A percentile compares a stretch with the other conserved stretches of the same genome.
Conservation (phyloP, 75 land plant genomes). For the Isoetes taiwanensis region DNA sequence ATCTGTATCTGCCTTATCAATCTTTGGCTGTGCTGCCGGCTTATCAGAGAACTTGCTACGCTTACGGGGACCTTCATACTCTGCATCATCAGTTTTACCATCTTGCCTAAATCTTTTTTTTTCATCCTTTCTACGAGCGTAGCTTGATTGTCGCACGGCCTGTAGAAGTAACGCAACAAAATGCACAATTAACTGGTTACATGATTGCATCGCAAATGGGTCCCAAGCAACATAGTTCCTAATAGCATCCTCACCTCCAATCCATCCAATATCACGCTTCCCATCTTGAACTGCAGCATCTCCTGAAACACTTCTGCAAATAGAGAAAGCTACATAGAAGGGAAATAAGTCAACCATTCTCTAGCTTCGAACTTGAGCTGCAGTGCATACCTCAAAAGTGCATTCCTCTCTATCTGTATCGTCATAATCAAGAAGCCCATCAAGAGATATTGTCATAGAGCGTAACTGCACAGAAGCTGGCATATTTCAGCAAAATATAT, state of each 20-base stretch:
- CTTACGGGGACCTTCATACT: constrained; percentile 26
- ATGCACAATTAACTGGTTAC: neutral
- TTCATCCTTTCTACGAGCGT: constrained; percentile 28
- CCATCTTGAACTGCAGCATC: constrained; percentile 87
- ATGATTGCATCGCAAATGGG: no score
- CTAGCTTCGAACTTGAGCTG: neutral
- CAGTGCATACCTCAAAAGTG: constrained; percentile 73
- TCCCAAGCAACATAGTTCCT: neutral
- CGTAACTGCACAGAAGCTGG: constrained; percentile 41
- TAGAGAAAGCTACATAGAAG: constrained; percentile 54
- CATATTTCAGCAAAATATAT: neutral
- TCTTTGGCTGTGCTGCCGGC: constrained; percentile 13
- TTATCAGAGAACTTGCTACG: constrained; percentile 31
- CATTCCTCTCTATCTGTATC: constrained; percentile 82
- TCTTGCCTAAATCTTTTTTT: constrained; percentile 45
- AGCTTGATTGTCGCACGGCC: constrained; percentile 20
- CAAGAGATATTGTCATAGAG: constrained; percentile 70
- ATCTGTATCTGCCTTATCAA: neutral
- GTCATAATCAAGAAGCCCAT: constrained; percentile 79
- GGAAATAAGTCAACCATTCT: neutral
- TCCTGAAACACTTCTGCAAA: constrained; percentile 81
- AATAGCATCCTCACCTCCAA: constrained; percentile 41
- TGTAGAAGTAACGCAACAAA: constrained; percentile 21
- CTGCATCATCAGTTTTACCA: constrained; percentile 25
- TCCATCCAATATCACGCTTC: constrained; percentile 42